Conservation (phyloP, 1,284 basidiomycete species). For the Ustilago cynodontis region DNA sequence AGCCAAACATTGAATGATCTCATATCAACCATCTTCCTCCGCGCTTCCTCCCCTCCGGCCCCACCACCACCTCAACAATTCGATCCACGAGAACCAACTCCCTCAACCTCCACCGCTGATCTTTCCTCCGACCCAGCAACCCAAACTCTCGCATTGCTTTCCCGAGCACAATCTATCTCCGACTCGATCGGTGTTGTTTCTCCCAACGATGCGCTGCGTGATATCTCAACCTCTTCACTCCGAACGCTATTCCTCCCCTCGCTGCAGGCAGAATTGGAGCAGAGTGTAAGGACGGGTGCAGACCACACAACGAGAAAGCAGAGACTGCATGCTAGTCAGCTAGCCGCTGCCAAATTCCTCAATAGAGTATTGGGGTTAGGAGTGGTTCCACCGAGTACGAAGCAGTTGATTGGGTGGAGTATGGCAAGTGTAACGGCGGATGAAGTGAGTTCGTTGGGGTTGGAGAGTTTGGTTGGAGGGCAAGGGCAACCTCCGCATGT, state of each 20-base stretch:
- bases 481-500: conserved; percentile 19
- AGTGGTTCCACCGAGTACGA: conserved; percentile 39
- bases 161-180: conserved; percentile 44
- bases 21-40: conserved; percentile 34
- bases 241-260: conserved; percentile 59
- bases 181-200: conserved; percentile 56
- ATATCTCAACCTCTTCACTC: conserved; percentile 59
- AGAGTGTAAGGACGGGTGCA: conserved; percentile 15
- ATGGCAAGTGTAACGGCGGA: conserved; percentile 5
- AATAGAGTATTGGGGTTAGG: conserved; percentile 21
- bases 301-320: conserved; percentile 27
- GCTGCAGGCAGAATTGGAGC: conserved; percentile 42
- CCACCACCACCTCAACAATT: conserved; percentile 31
- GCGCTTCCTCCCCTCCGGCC: conserved; percentile 36
- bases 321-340: conserved; percentile 24
- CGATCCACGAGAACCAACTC: conserved; percentile 21
- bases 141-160: conserved; percentile 24
- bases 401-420: conserved; percentile 21
- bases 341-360: conserved; percentile 37
- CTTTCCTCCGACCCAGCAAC: conserved; percentile 21
- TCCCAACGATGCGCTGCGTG: conserved; percentile 52
- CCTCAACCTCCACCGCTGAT: conserved; percentile 14
- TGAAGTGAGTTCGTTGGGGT: conserved; percentile 14
- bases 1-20: conserved; percentile 40
- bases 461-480: background rate